phyloP scores from a whole-genome alignment of 2,329 filamentous ascomycete genomes.

The Aureobasidium sp. region DNA sequence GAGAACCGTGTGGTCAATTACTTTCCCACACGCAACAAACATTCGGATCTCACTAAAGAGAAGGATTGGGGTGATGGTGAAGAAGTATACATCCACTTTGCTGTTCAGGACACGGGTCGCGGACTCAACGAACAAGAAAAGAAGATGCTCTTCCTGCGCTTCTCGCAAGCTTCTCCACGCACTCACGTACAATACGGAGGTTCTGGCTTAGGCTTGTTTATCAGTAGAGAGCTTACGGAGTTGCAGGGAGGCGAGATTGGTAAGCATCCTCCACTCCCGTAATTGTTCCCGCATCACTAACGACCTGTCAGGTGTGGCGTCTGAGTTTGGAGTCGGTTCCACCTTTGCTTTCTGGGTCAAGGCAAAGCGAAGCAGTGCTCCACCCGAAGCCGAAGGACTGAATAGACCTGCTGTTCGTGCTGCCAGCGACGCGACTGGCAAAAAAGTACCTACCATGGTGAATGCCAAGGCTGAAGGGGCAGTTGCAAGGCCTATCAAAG shows the following conservation, averaged over 20 bases:
- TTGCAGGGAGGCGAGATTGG: slow-evolving; percentile 71
- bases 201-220: slow-evolving; percentile 70
- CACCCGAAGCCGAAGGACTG: slow-evolving; percentile 17
- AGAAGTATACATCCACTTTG: slow-evolving; percentile 59
- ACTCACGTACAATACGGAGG: slow-evolving; percentile 75
- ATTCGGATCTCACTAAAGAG: slow-evolving; percentile 40
- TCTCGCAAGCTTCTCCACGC: slow-evolving; percentile 66
- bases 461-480: not conserved
- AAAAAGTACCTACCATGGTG: slow-evolving; percentile 1
- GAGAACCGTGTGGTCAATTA: slow-evolving; percentile 47
- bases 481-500: not conserved
- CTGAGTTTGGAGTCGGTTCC: slow-evolving; percentile 58
- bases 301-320: slow-evolving; percentile 45
- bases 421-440: slow-evolving; percentile 15
- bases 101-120: slow-evolving; percentile 69
- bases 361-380: slow-evolving; percentile 46
- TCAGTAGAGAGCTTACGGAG: slow-evolving; percentile 70
- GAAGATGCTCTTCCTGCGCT: slow-evolving; percentile 67
- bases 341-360: slow-evolving; percentile 73
- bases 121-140: slow-evolving; percentile 64
- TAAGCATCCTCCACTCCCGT: not conserved
- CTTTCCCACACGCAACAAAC: slow-evolving; percentile 49
- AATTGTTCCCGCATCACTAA: not conserved
- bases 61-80: slow-evolving; percentile 64
- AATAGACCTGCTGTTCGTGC: not conserved